Conservation (phyloP, 108 stramenopile genomes). For the Skeletonema menzelii region DNA sequence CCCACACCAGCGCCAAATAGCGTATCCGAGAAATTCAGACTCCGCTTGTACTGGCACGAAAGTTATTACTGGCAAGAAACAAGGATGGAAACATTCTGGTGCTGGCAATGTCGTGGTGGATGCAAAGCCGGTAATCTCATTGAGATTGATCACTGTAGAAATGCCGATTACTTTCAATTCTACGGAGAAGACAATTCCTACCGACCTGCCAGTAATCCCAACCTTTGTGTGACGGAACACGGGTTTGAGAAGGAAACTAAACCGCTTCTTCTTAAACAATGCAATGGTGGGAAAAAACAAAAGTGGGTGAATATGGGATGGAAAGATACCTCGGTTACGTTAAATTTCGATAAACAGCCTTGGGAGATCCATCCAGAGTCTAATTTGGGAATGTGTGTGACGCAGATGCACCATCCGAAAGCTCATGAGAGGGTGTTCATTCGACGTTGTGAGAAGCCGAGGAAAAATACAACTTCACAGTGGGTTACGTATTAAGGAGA, state of each 20-base stretch:
- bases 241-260: neutral
- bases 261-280: constrained; percentile 1
- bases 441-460: neutral
- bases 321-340: neutral
- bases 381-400: neutral
- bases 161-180: neutral
- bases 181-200: neutral
- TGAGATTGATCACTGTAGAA: constrained; percentile 5
- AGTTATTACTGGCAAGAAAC: constrained; percentile 65
- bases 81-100: constrained; percentile 51
- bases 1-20: neutral
- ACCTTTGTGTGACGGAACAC: constrained; percentile 9
- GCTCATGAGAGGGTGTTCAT: constrained; percentile 3
- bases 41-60: constrained; percentile 55
- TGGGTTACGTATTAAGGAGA: neutral
- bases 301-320: neutral
- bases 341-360: neutral
- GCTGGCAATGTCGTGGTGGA: constrained; percentile 34
- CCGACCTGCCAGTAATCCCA: neutral
- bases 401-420: constrained; percentile 24
- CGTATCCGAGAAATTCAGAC: constrained; percentile 18
- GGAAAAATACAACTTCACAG: neutral
- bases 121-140: neutral
- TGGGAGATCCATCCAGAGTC: constrained; percentile 12
- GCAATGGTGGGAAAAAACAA: neutral